phyloP scores from a whole-genome alignment of 1,284 basidiomycete species.

The Kalmanozyma brasiliensis region DNA sequence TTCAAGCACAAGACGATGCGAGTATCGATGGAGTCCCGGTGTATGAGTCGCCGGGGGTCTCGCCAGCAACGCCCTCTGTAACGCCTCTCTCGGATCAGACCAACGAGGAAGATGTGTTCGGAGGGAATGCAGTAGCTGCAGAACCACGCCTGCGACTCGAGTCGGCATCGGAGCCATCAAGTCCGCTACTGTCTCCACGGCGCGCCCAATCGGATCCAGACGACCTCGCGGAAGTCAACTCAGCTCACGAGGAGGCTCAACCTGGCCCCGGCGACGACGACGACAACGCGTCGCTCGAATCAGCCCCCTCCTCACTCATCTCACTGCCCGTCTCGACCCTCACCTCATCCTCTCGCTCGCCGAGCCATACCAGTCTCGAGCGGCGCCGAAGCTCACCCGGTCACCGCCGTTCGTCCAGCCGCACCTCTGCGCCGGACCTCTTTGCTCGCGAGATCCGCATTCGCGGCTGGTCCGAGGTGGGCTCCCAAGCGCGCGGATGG shows the following conservation, averaged over 20 bases:
- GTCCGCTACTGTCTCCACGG: conserved; percentile 16
- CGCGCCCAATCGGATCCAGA: not conserved
- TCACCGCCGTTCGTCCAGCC: conserved; percentile 10
- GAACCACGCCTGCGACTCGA: not conserved
- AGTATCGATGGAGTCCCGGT: conserved; percentile 2
- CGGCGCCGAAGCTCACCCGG: conserved; percentile 23
- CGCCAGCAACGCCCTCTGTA: not conserved
- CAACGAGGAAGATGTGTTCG: not conserved
- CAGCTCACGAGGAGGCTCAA: not conserved
- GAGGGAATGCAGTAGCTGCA: not conserved
- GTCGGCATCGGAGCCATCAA: conserved; percentile 19
- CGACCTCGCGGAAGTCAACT: not conserved
- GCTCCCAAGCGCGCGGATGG: conserved; percentile 55
- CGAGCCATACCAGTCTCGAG: conserved; percentile 23
- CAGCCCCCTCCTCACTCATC: conserved; percentile 34
- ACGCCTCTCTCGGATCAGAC: not conserved
- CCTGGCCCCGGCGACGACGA: conserved; percentile 19
- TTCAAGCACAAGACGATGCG: not conserved
- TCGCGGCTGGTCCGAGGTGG: conserved; percentile 60
- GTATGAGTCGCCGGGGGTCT: conserved; percentile 7
- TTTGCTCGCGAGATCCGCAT: conserved; percentile 56
- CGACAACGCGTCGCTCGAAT: conserved; percentile 39
- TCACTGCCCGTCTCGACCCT: conserved; percentile 44
- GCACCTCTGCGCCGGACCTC: conserved; percentile 5
- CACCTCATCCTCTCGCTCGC: conserved; percentile 35